Evolutionary conservation across 1,284 basidiomycete genomes (phyloP), one percentile per base, ranked within the genome.

Genomic region (Erythrobasidium hasegawianum): DNA sequence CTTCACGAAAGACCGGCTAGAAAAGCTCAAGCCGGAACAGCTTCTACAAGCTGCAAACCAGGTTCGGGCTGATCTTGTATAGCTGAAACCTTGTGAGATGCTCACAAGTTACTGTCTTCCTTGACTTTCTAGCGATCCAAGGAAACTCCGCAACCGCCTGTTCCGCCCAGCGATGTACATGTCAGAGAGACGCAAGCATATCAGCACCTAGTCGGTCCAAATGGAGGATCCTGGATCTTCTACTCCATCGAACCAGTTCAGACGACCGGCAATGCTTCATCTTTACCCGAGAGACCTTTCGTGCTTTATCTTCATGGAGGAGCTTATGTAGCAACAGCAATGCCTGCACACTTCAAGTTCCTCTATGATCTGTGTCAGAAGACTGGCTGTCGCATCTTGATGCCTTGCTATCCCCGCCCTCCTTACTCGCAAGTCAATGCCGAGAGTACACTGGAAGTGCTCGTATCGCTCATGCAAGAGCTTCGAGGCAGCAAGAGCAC

Each of bases 261-360:
- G 50, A 26, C 50, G 18, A 47, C 43, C 22, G 43, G 43, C 43
- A 47, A 24, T 24, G 43, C 43, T 5, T 7, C 43, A 14, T 14
- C 43, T 5, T 18, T 47, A 47, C 43, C 43, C 22, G 50, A 29
- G 16, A 8, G 50, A 27, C 50, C 50, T 16, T 53, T 53, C 50
- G 26, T 53, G 26, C 50, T 53, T 3, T 53, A 53, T 26, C 50
- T 53, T 26, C 50, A 53, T 29, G 50, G 50, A 3, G 50, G 50
- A 22, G 50, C 50, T 16, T 53, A 53, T 26, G n/a, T 27, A 16
- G 50, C 50, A 16, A 53, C 50, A n/a, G 50, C 26, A 4, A 22
- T 16, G 26, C 16, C n/a, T 22, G 26, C 50, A 26, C 50, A 53
- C 20, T 53, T 53, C 50, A 16, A 8, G 7, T 29, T 53, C 26